Base-by-base conservation (phyloP, 2,329 filamentous ascomycete genomes). In the Phialocephala subalpina region DNA sequence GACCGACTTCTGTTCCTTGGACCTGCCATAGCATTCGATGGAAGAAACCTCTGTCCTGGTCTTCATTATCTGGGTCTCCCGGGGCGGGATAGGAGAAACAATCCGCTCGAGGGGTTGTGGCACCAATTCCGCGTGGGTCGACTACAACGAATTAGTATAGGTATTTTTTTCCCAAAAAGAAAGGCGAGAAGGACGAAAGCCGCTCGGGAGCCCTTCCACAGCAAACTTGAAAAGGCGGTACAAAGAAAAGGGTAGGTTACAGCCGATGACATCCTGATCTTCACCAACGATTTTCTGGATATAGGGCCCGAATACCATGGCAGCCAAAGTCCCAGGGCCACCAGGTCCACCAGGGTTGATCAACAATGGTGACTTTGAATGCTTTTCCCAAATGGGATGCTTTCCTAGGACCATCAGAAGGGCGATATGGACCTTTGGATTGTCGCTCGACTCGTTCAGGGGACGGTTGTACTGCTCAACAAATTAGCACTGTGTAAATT, bases 91-190 rank as follows among this genome's bases (percentile, higher is more conserved):
- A 58, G 6, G 76, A 76, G 82, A 84, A 87, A 71, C 85, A 87
- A 58, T 86, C 82, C 16, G 85, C 76, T 22, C 82, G 75, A 3
- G 84, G 84, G 1, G 82, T 78, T 2, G 84, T 84, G 8, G 81
- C 78, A 3, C 84, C 83, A 27, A 87, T 79, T 76, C 82, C 82
- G 20, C 83, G 78, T 0, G 83, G 83, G 68, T 84, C 83, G 60
- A 84, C n/a, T n/a, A n/a, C n/a, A n/a, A n/a, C n/a, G n/a, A n/a
- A n/a, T n/a, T n/a, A n/a, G n/a, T n/a, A n/a, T n/a, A n/a, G n/a
- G n/a, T n/a, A n/a, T n/a, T n/a, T n/a, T n/a, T n/a, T n/a, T n/a
- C n/a, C n/a, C n/a, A n/a, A n/a, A n/a, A n/a, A n/a, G n/a, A n/a
- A n/a, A n/a, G n/a, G n/a, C n/a, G n/a, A n/a, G n/a, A n/a, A n/a